A percentile compares a stretch with the other conserved stretches of the same genome.
Evolutionary conservation across 2,329 filamentous ascomycete species (phyloP).

Genomic region (Penicillium oxalicum): DNA sequence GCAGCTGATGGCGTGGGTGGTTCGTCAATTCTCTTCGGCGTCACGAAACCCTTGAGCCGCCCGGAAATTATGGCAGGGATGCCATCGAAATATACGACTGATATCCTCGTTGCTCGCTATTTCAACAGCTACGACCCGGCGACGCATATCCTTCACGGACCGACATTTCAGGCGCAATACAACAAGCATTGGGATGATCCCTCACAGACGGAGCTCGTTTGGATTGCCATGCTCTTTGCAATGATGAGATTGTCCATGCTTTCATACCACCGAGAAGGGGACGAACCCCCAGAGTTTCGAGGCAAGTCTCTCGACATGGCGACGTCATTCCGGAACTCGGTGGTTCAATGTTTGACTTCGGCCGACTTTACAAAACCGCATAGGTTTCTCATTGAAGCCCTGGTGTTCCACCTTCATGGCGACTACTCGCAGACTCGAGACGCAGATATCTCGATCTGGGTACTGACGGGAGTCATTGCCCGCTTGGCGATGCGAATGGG

Average conservation of each 20-base stretch:
- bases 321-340: conserved; percentile 45
- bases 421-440: conserved; percentile 56
- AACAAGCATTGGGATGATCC: conserved; percentile 58
- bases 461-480: conserved; percentile 55
- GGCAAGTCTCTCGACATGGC: conserved; percentile 49
- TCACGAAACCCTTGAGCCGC: conserved; percentile 62
- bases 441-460: conserved; percentile 54
- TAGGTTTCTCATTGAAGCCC: conserved; percentile 54
- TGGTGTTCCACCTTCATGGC: conserved; percentile 57
- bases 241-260: conserved; percentile 61
- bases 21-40: conserved; percentile 73
- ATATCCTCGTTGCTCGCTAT: conserved; percentile 79
- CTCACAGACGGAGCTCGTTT: conserved; percentile 52
- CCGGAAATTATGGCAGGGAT: conserved; percentile 72
- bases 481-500: conserved; percentile 62
- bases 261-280: conserved; percentile 56
- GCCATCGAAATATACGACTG: conserved; percentile 73
- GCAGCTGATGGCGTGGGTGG: conserved; percentile 55
- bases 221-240: conserved; percentile 57
- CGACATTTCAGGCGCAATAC: conserved; percentile 75
- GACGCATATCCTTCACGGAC: conserved; percentile 68
- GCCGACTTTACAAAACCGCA: conserved; percentile 61
- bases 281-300: conserved; percentile 58
- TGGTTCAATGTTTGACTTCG: conserved; percentile 57
- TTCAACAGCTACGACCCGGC: conserved; percentile 74